Evolutionary conservation across 2,329 filamentous ascomycete genomes (phyloP), one percentile per base, ranked within the genome.

Genomic region (Exophiala calicioides): DNA sequence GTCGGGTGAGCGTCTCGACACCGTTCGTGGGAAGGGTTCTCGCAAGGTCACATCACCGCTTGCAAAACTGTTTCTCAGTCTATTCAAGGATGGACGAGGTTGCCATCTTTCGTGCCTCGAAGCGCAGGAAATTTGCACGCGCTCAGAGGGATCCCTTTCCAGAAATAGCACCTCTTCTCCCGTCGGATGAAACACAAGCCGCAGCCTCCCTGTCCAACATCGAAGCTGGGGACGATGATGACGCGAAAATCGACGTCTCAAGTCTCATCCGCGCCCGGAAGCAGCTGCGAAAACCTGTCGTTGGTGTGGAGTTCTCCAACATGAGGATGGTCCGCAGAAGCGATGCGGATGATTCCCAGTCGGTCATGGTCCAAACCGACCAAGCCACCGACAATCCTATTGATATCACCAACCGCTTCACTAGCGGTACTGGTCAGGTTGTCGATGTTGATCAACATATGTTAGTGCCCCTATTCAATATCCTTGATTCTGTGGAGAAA

Each of bases 371-470:
- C 33, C 45, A 37, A 46, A 30, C 45, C 5, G 56, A 56, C 20
- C 43, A 58, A 19, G 38, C 41, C 26, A 49, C 34, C 3, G 45
- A 59, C 15, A 60, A 58, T 26, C 45, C 72, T 29, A 66, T 65
- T 38, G 65, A 68, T 5, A 73, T 74, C 49, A 64, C 64, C 35
- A 71, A 74, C 41, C 74, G 80, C 23, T 84, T 84, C 56, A 74
- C 78, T 10, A 72, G 72, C 42, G 77, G 81, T 58, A 81, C 78
- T 0, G 81, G 79, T 1, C 76, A 80, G 55, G 72, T 75, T 3
- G 72, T 75, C 13, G 78, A 82, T 45, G 71, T 74, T 27, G 78
- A 84, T 60, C 78, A 74, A 63, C 80, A 84, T 65, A 82, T 84
- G 81, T 84, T 76, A 75, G 79, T 72, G 45, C 44, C 37, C 41